phyloP scores from a whole-genome alignment of 495 filamentous ascomycete species.

The Aspergillus sparsus region DNA sequence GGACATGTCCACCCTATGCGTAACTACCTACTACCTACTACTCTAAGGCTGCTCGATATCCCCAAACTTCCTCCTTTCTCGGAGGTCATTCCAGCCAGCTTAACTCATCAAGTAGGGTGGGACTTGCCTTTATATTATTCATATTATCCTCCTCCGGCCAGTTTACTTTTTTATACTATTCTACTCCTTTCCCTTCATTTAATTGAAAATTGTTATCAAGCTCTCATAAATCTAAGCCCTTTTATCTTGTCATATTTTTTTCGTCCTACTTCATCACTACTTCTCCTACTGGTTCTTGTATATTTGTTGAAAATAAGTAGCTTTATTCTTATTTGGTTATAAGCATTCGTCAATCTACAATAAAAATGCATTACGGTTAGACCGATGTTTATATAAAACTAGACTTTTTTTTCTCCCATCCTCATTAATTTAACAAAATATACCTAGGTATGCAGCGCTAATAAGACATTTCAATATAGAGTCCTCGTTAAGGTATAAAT shows the following conservation, averaged over 20 bases:
- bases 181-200: neutral
- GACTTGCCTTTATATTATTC: neutral
- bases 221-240: neutral
- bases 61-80: neutral
- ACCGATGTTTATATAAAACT: too few species aligned
- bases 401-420: neutral
- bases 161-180: neutral
- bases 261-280: neutral
- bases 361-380: neutral
- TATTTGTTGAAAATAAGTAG: conserved; percentile 35
- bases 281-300: conserved; percentile 16
- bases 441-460: too few species aligned
- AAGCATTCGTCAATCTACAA: too few species aligned
- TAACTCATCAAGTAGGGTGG: neutral
- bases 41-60: neutral
- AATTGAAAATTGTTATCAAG: conserved; percentile 8
- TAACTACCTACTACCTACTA: neutral
- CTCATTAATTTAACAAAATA: neutral
- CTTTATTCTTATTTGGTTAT: conserved; percentile 7
- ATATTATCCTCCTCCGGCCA: too few species aligned
- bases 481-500: too few species aligned
- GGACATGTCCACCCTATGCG: neutral
- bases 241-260: neutral
- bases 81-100: neutral
- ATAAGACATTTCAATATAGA: too few species aligned